Evolutionary conservation across 208 protist genomes (phyloP).

Genomic region (Leishmania tropica): DNA sequence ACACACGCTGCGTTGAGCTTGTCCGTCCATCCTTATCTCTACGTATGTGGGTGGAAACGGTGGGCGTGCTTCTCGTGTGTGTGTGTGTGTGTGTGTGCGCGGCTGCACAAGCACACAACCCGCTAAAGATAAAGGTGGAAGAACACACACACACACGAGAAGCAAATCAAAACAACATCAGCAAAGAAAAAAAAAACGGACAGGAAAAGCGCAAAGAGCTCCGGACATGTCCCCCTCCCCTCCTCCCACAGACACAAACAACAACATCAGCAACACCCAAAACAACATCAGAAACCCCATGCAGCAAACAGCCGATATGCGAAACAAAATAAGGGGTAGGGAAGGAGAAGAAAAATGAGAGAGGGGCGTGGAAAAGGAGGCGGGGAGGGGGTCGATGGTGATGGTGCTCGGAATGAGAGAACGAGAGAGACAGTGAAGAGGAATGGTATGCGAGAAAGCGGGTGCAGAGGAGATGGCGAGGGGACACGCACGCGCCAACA

Average conservation of each 20-base stretch:
- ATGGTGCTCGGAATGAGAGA: not conserved
- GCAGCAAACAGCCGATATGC: too few species aligned
- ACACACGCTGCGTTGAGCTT: not conserved
- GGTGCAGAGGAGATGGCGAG: not conserved
- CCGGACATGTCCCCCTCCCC: not conserved
- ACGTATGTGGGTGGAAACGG: not conserved
- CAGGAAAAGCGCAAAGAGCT: not conserved
- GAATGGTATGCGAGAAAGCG: not conserved
- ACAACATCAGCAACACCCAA: not conserved
- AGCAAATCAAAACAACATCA: not conserved
- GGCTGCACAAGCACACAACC: not conserved
- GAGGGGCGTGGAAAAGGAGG: not conserved
- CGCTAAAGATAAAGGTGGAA: not conserved
- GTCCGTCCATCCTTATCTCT: not conserved
- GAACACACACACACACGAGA: not conserved
- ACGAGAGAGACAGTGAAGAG: not conserved
- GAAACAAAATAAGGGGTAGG: not conserved
- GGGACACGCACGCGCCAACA: slow-evolving; percentile 22
- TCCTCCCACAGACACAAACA: not conserved
- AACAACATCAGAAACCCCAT: not conserved
- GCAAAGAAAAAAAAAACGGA: not conserved
- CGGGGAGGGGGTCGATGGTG: not conserved
- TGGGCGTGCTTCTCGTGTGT: not conserved
- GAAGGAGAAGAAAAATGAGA: not conserved
- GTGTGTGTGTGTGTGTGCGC: not conserved